These are phyloP conservation scores for Arabidopsis suecica DNA, from an alignment of 345 rosid genomes.

Conservation along the genomic window DNA sequence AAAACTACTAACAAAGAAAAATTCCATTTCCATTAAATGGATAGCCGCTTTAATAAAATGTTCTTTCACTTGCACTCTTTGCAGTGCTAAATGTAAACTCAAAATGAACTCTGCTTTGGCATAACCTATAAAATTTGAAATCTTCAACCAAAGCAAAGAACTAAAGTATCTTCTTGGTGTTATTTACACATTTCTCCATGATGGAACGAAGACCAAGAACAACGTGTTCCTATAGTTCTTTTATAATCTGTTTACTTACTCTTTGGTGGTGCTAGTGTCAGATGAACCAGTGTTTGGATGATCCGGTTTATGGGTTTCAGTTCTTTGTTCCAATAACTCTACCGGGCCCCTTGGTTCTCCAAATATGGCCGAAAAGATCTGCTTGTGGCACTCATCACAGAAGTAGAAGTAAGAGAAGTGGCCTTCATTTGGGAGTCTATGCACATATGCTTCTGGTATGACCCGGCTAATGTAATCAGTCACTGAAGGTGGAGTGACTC, in stretches of 20 bases:
- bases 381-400: constrained; percentile 83
- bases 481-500: constrained; percentile 66
- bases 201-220: constrained; percentile 29
- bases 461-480: constrained; percentile 72
- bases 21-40: not conserved
- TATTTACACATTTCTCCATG: constrained; percentile 38
- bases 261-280: constrained; percentile 29
- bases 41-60: not conserved
- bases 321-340: constrained; percentile 44
- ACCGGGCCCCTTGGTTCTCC: constrained; percentile 71
- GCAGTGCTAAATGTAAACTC: constrained; percentile 26
- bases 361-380: constrained; percentile 69
- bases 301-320: constrained; percentile 27
- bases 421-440: constrained; percentile 78
- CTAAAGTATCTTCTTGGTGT: constrained; percentile 25
- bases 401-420: constrained; percentile 83
- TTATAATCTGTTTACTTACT: constrained; percentile 39
- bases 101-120: constrained; percentile 13
- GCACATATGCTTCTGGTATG: constrained; percentile 68
- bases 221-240: constrained; percentile 32
- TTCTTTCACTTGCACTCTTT: constrained; percentile 23
- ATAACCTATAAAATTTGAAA: constrained; percentile 27
- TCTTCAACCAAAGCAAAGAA: constrained; percentile 20
- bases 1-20: not conserved
- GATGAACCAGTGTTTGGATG: not conserved